A percentile compares a stretch with the other conserved stretches of the same genome.
These are phyloP conservation scores for Lactifluus hygrophoroides DNA, from an alignment of 768 basidiomycete species.

Conservation along the genomic window DNA sequence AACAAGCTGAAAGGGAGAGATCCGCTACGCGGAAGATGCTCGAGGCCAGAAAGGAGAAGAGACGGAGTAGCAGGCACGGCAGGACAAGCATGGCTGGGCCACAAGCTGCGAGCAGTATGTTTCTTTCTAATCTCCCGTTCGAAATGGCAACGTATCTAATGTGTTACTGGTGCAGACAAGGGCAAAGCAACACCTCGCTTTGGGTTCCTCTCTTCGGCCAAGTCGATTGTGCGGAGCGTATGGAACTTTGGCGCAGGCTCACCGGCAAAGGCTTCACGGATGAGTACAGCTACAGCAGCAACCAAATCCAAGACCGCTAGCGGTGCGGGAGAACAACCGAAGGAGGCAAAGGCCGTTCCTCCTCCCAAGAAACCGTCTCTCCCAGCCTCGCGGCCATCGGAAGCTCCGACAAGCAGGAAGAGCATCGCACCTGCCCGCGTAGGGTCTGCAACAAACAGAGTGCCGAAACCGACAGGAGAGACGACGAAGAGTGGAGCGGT, in stretches of 20 bases:
- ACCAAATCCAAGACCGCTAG: slow-evolving; percentile 23
- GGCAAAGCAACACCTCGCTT: slow-evolving; percentile 46
- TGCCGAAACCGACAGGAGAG: slow-evolving; percentile 8
- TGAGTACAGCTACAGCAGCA: slow-evolving; percentile 24
- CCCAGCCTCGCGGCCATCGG: slow-evolving; percentile 1
- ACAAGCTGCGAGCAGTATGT: slow-evolving; percentile 20
- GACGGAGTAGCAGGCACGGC: slow-evolving; percentile 49
- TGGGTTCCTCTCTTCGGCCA: slow-evolving; percentile 63
- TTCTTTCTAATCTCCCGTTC: slow-evolving; percentile 10
- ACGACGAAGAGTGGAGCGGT: slow-evolving; percentile 9
- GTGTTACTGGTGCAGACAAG: slow-evolving; percentile 17
- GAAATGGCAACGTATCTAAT: not conserved
- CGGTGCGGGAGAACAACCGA: not conserved
- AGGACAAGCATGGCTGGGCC: slow-evolving; percentile 30
- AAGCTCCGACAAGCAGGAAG: not conserved
- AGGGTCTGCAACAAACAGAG: slow-evolving; percentile 4
- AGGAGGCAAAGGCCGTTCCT: not conserved
- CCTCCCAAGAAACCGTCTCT: slow-evolving; percentile 12
- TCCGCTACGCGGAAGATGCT: slow-evolving; percentile 57
- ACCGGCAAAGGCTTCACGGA: slow-evolving; percentile 22
- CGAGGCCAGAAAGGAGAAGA: slow-evolving; percentile 55
- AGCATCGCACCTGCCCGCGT: not conserved
- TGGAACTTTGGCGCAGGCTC: slow-evolving; percentile 50
- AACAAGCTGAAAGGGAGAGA: slow-evolving; percentile 35
- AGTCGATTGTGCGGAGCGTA: slow-evolving; percentile 61